Conservation (phyloP, 495 filamentous ascomycete species). For the Penicillium ochrochloron region DNA sequence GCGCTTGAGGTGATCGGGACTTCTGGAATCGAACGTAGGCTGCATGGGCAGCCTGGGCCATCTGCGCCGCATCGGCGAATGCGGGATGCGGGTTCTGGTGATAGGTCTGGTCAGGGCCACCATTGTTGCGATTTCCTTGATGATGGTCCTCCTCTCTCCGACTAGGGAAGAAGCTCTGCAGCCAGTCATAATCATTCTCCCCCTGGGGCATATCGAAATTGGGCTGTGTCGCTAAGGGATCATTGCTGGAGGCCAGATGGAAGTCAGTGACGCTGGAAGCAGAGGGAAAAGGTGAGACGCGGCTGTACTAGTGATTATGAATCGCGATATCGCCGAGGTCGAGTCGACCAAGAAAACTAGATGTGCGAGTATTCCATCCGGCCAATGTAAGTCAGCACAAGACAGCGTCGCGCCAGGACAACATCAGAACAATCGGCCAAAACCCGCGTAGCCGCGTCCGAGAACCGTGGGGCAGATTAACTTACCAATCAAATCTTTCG, state of each 20-base stretch:
- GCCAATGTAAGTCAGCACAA: background rate
- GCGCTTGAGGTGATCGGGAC: background rate
- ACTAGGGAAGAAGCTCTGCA: constrained; percentile 2
- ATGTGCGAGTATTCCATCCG: background rate
- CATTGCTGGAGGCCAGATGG: background rate
- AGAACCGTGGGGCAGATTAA: background rate
- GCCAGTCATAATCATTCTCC: constrained; percentile 12
- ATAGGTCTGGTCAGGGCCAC: background rate
- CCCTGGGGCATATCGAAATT: background rate
- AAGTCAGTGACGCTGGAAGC: background rate
- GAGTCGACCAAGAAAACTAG: background rate
- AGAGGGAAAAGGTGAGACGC: background rate
- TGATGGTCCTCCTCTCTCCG: background rate
- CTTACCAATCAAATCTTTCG: background rate
- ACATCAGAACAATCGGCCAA: background rate
- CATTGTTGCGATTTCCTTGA: background rate
- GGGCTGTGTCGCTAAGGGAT: background rate
- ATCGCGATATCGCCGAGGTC: background rate
- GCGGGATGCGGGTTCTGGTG: constrained; percentile 7
- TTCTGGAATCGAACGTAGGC: background rate
- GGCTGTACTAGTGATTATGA: background rate
- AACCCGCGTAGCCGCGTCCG: constrained; percentile 2
- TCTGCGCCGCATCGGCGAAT: constrained; percentile 16
- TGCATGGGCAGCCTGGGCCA: constrained; percentile 8
- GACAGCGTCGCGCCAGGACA: background rate